Evolutionary conservation across 2,329 filamentous ascomycete genomes (phyloP).

Genomic region (Colletotrichum limetticola): DNA sequence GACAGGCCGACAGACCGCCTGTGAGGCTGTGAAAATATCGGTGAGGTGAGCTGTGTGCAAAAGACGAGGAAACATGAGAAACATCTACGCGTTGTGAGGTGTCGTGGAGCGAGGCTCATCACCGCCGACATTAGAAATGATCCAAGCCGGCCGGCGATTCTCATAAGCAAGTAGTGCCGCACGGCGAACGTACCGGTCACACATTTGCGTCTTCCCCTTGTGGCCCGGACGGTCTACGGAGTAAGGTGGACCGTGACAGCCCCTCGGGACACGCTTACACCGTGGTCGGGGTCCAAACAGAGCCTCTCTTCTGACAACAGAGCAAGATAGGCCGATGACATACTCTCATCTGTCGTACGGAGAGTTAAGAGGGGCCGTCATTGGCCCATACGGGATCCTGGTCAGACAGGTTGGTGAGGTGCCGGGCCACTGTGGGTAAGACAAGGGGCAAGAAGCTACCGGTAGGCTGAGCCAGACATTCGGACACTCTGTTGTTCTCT

Average conservation of each 20-base stretch:
- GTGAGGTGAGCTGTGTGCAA: background rate
- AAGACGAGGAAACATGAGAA: too few species aligned
- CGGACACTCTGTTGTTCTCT: background rate
- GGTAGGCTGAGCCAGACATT: background rate
- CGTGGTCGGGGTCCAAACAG: background rate
- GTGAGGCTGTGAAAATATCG: background rate
- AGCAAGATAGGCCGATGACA: background rate
- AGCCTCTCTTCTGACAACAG: background rate
- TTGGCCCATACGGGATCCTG: background rate
- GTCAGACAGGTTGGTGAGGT: background rate
- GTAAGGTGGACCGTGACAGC: conserved; percentile 23
- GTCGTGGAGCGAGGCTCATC: background rate
- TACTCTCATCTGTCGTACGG: background rate
- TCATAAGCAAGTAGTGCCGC: background rate
- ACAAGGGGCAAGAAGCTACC: background rate
- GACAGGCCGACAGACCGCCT: background rate
- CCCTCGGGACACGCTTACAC: conserved; percentile 11
- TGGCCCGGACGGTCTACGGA: conserved; percentile 2
- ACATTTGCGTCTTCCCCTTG: conserved; percentile 2
- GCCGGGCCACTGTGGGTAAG: background rate
- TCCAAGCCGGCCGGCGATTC: background rate
- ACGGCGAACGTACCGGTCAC: conserved; percentile 2
- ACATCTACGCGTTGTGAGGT: background rate
- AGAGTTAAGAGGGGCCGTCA: background rate
- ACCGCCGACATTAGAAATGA: background rate